Evolutionary conservation across 2,329 filamentous ascomycete species (phyloP), one percentile per base, ranked within the genome.

Genomic region (Microcyclospora tardicrescens): DNA sequence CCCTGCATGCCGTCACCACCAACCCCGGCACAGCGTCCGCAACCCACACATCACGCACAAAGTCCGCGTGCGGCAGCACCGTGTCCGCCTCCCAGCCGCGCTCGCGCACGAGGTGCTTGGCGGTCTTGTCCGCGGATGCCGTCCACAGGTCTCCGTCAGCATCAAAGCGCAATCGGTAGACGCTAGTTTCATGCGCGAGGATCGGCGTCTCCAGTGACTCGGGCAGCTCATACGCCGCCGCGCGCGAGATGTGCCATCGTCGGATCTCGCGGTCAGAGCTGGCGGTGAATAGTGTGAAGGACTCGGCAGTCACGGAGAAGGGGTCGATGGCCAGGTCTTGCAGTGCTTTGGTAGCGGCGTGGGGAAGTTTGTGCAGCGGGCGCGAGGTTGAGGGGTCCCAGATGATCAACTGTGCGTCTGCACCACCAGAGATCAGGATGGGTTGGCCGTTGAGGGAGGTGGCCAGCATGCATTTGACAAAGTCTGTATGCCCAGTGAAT

Each of bases 91-190:
- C 73, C 70, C 85, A 95, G 13, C 69, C 69, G 34, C 73, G 75
- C 16, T 70, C 65, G 37, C 86, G 71, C 1, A 79, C 71, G 8
- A 95, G 70, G 50, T 84, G 87, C 59, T 89, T 91, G 2, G 78
- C 78, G 0, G 81, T 86, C 50, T 85, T 91, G 59, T 98, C 91
- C 4, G 85, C 86, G 43, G 85, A 94, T 5, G 87, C 82, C 6
- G 89, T 95, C 86, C 86, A 96, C 11, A 95, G 64, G 51, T 95
- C 84, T 27, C 73, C 77, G 34, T 77, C 74, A 4, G 62, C 61
- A 33, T 60, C 56, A 51, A 93, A 93, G 14, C 73, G 65, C 11
- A 96, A 64, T 47, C 74, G 78, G 61, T 94, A 93, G 9, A 98
- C 77, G 48, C 82, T 91, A 1, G 91, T 98, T 49, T 95, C 85